Evolutionary conservation across 2,329 filamentous ascomycete genomes (phyloP), one percentile per base, ranked within the genome.

Genomic region (Penicillium paneum): DNA sequence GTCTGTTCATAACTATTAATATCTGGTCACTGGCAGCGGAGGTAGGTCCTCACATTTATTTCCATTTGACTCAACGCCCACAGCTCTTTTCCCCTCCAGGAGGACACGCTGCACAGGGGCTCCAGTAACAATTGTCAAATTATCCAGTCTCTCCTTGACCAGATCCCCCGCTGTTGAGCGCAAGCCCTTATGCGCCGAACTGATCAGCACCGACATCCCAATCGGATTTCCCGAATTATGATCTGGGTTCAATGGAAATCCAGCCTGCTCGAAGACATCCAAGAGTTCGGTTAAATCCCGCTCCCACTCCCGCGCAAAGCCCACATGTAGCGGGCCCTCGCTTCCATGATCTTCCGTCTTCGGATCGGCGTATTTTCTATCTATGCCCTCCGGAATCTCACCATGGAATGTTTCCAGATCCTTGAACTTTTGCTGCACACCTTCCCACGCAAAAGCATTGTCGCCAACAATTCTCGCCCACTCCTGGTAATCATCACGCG

Each of bases 181-280:
- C 8, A 74, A 46, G 0, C 81, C 82, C 8, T 77, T 70, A 26
- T 73, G 63, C n/a, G 78, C 73, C 11, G 81, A 82, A 43, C 77
- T 79, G 57, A 81, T 78, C 15, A 76, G 63, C 40, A 79, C 67
- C 1, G 76, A 76, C 69, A 85, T 77, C 3, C 84, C 84, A 29
- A 85, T 72, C 0, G 81, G 82, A 61, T 85, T 76, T 0, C 83
- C 83, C 8, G 78, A 80, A 57, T 86, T 85, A 36, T 82, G 75
- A 58, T 85, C 83, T 0, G 74, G 72, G 56, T 85, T 85, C 17
- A 78, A 58, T 0, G 75, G 69, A 34, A 79, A 72, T 0, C 82
- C 82, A 24, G 75, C 73, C 35, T 80, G 65, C 54, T 80, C 74
- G 38, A 81, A 80, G 7, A 76, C 67, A 55, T 82, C 55, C 56